Evolutionary conservation across 257 asterid species (phyloP), one percentile per base, ranked within the genome.

Genomic region (Plantago major): DNA sequence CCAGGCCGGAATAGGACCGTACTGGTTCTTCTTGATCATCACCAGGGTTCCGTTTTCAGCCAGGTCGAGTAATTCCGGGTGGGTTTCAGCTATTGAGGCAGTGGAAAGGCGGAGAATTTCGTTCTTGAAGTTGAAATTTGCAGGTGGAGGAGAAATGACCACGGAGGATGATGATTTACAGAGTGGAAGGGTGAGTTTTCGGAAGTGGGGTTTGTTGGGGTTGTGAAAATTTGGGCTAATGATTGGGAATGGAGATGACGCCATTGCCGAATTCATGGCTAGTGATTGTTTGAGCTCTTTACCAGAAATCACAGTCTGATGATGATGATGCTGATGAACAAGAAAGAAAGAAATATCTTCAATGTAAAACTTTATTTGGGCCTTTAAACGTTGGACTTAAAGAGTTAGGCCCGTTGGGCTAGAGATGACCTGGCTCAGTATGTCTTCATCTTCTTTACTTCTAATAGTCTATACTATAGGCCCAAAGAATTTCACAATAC

Each of bases 1-100:
- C 96, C 98, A 91, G 0, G 84, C 55, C 26, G 96, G 96, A 57
- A 88, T 90, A 0, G 96, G 87, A 49, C 96, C 96, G 65, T 66
- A 91, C 38, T 82, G 95, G 69, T 18, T 57, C 71, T 84, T 86
- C 45, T 57, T 69, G 53, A 91, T 72, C 46, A 91, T 66, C 50
- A 91, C 76, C 77, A 88, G 55, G 65, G 79, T 86, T 48, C 95
- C 95, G 66, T 76, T 67, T 59, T 77, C 69, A 1, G 95, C 95
- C 79, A 88, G 71, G 70, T 91, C 95, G 1, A 88, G 82, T 55
- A 88, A 65, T 22, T 82, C 83, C 0, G 95, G 96, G 73, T 88
- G 81, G 55, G 73, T 71, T 72, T 84, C 46, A 6, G 89, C 82
- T 9, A 91, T 77, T 10, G 82, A 71, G 55, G 77, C 78, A 18